These are phyloP conservation scores for Flammula alnicola DNA, from an alignment of 1,284 basidiomycete genomes.

Conservation along the genomic window DNA sequence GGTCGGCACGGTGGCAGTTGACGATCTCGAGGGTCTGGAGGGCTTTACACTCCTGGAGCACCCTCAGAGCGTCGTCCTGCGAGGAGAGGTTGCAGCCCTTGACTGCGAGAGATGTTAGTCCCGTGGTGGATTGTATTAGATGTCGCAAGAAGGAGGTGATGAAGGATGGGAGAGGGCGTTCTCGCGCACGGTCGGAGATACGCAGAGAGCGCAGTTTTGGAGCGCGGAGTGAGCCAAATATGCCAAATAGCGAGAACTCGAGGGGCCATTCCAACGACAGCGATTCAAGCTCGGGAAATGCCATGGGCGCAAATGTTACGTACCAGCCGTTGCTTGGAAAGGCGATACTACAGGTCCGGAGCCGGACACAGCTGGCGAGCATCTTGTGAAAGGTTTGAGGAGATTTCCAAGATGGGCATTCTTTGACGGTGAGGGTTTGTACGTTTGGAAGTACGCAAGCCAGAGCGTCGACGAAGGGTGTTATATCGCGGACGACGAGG, in stretches of 20 bases:
- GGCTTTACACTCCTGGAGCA: slow-evolving; percentile 14
- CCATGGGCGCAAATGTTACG: slow-evolving; percentile 14
- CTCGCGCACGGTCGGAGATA: slow-evolving; percentile 11
- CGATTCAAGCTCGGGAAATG: slow-evolving; percentile 17
- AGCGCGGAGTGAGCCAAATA: slow-evolving; percentile 22
- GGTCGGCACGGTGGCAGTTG: slow-evolving; percentile 15
- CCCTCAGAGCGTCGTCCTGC: slow-evolving; percentile 5
- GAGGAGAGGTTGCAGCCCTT: slow-evolving; percentile 17
- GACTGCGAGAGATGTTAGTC: slow-evolving; percentile 14
- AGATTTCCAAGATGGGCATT: slow-evolving; percentile 19
- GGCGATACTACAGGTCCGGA: slow-evolving; percentile 22
- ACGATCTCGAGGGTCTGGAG: slow-evolving; percentile 18
- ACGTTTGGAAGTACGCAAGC: slow-evolving; percentile 8
- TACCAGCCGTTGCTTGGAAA: slow-evolving; percentile 21
- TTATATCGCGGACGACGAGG: slow-evolving; percentile 24
- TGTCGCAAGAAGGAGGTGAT: slow-evolving; percentile 12
- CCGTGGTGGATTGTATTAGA: slow-evolving; percentile 19
- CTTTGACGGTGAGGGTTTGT: slow-evolving; percentile 15
- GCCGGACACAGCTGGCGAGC: slow-evolving; percentile 19
- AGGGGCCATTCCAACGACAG: slow-evolving; percentile 22
- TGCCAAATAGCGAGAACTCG: slow-evolving; percentile 16
- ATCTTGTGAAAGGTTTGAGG: slow-evolving; percentile 18
- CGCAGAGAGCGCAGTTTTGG: slow-evolving; percentile 17
- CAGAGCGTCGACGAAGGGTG: slow-evolving; percentile 19
- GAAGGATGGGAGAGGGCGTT: slow-evolving; percentile 5